phyloP scores from a whole-genome alignment of 2,329 filamentous ascomycete genomes.

The Cladosporium cucumerinum region DNA sequence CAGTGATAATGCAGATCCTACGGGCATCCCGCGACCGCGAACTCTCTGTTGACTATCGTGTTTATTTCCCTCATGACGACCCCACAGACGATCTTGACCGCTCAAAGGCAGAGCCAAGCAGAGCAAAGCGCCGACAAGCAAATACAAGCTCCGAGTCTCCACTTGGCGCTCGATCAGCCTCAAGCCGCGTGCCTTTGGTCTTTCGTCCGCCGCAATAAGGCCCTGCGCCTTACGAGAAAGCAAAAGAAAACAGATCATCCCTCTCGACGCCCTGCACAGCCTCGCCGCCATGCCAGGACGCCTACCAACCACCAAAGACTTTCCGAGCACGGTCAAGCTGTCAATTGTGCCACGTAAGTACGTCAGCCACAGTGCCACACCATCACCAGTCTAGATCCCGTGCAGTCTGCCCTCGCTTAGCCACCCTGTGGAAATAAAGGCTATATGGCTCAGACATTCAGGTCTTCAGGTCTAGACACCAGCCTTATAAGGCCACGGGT shows the following conservation, averaged over 20 bases:
- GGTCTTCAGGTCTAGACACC: background rate
- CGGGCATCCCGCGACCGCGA: background rate
- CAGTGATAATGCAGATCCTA: background rate
- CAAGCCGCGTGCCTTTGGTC: background rate
- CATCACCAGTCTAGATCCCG: background rate
- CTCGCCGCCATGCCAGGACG: slow-evolving; percentile 38
- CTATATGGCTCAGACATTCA: background rate
- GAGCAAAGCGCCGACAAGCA: slow-evolving; percentile 9
- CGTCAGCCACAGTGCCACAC: slow-evolving; percentile 14
- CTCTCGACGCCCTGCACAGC: background rate
- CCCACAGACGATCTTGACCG: background rate
- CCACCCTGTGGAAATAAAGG: background rate
- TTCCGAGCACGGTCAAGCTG: slow-evolving; percentile 40
- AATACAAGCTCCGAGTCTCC: slow-evolving; percentile 1
- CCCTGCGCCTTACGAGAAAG: background rate
- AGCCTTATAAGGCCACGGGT: slow-evolving; percentile 4
- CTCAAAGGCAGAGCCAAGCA: background rate
- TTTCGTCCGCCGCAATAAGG: background rate
- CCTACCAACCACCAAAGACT: slow-evolving; percentile 43
- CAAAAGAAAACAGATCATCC: background rate
- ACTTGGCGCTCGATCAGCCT: slow-evolving; percentile 7
- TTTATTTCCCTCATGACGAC: background rate
- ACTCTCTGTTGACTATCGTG: background rate
- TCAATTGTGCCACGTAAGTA: slow-evolving; percentile 46
- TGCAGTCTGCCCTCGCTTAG: background rate